Conservation (phyloP, 768 basidiomycete species). For the Lactifluus volemus region DNA sequence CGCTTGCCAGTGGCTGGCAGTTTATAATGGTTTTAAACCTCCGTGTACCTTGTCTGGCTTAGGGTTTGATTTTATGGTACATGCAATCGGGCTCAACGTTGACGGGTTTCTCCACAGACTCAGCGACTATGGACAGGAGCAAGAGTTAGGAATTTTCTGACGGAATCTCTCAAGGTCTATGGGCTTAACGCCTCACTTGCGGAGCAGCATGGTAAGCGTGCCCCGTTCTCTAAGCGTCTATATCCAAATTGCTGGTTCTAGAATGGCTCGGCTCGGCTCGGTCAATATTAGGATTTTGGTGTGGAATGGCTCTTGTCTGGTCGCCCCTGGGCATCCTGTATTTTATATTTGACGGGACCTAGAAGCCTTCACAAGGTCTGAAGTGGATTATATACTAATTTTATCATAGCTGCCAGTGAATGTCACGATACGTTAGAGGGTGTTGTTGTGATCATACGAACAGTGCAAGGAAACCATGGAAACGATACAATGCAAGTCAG, state of each 20-base stretch:
- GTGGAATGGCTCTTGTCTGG: neutral
- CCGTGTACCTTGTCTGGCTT: neutral
- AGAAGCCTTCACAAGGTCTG: neutral
- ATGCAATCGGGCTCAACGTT: neutral
- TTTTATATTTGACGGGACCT: neutral
- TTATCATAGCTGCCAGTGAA: too few relatives aligned
- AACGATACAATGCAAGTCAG: too few relatives aligned
- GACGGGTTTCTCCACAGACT: neutral
- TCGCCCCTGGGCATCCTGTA: neutral
- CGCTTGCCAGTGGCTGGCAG: too few relatives aligned
- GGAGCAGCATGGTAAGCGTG: neutral
- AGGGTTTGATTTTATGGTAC: neutral
- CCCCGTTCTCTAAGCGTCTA: neutral
- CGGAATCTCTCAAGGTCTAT: neutral
- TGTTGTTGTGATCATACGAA: too few relatives aligned
- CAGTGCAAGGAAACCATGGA: too few relatives aligned
- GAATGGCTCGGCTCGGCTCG: constrained; percentile 4
- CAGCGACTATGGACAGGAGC: neutral
- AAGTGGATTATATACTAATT: too few relatives aligned
- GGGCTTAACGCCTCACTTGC: neutral
- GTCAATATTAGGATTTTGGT: constrained; percentile 1
- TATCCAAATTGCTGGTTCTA: neutral
- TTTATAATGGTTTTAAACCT: neutral
- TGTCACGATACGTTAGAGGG: too few relatives aligned
- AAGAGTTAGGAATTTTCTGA: neutral